Evolutionary conservation across 306 rosid genomes (phyloP).

Genomic region (Castanopsis chinensis): DNA sequence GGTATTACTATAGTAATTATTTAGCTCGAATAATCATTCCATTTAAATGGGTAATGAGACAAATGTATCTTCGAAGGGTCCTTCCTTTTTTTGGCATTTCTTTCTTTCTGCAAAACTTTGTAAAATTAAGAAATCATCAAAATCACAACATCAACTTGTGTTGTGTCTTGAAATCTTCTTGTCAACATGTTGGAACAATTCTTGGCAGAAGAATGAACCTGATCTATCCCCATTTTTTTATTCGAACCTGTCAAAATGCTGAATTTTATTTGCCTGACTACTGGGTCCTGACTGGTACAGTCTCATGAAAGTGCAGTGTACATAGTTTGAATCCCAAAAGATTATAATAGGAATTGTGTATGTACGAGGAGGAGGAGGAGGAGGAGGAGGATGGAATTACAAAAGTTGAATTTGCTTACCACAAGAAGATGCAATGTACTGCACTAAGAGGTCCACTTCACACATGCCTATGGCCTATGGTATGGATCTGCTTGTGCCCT

Average conservation of each 20-base stretch:
- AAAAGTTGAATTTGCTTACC: neutral
- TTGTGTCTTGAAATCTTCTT: neutral
- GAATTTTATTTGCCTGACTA: neutral
- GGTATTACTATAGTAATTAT: neutral
- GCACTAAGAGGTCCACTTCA: neutral
- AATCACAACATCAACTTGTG: neutral
- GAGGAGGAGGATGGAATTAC: neutral
- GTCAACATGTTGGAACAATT: neutral
- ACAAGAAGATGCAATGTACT: neutral
- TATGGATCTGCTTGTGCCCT: neutral
- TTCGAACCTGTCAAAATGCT: neutral
- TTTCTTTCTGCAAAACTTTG: neutral
- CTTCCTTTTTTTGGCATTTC: neutral
- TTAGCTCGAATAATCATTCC: neutral
- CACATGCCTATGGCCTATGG: neutral
- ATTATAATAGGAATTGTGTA: neutral
- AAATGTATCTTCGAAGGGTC: neutral
- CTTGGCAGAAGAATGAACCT: no score
- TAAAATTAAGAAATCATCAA: neutral
- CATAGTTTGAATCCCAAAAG: no score
- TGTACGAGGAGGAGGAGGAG: neutral
- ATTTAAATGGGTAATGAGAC: neutral
- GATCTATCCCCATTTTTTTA: neutral
- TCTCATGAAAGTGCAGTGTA: no score
- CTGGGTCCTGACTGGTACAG: no score